Evolutionary conservation across 345 rosid species (phyloP), one percentile per base, ranked within the genome.

Genomic region (Eucalyptus erythrocorys): DNA sequence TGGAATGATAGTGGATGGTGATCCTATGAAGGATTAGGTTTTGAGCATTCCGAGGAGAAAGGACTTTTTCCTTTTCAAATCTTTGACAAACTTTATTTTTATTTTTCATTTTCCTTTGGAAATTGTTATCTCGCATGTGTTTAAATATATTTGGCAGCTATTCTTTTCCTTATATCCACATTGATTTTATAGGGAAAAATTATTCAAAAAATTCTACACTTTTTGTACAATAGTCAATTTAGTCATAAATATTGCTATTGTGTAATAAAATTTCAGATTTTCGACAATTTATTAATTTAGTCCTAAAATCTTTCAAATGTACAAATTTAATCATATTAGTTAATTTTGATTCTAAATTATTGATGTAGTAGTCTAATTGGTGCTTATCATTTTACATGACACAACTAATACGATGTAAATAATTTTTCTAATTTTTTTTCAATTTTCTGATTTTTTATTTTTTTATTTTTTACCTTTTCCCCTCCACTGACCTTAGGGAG

Each of bases 11-110:
- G 45, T 40, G 82, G 82, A 37, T 2, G 47, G 87, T 19, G 45
- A 34, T 51, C 47, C n/a, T 5, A 1, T 21, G 26, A 1, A 32
- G 64, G 87, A 82, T 55, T 64, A 45, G 42, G 81, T 48, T 76
- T 88, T 88, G 49, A 87, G 92, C 90, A 91, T 16, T 85, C 87
- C 89, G 86, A 90, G 90, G 89, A 85, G 49, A 27, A 64, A 55
- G 16, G 24, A 10, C 66, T 49, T 21, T 37, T 76, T 19, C 2
- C 45, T 71, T 76, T 76, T 76, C 45, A 21, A 76, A 76, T 76
- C 30, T 76, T 76, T 40, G 26, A 40, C 30, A 21, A 40, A 40
- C 47, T 76, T 40, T 76, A 19, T 5, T 71, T 71, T 71, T 71
- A 7, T 34, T 71, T 71, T 71, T 12, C 13, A 71, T 71, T 76